A percentile compares a stretch with the other conserved stretches of the same genome.
phyloP scores from a whole-genome alignment of 192 early-diverging fungal species.

The Coemansia sp. region DNA sequence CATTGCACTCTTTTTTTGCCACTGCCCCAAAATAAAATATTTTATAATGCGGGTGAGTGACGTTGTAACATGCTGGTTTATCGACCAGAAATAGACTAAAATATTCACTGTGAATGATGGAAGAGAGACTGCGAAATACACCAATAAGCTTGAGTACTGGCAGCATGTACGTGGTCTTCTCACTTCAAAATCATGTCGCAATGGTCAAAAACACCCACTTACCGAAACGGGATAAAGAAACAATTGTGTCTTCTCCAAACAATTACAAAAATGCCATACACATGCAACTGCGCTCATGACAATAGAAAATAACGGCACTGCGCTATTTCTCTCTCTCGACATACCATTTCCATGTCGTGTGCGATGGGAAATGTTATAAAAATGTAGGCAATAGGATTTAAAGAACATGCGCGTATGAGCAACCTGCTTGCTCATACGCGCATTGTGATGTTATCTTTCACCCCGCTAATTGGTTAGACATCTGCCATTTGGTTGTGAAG shows the following conservation, averaged over 20 bases:
- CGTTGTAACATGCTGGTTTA: background rate
- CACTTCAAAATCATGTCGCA: slow-evolving; percentile 1
- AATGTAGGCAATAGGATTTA: no score
- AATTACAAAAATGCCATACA: background rate
- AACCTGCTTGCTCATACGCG: background rate
- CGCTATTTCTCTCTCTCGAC: background rate
- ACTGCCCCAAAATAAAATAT: background rate
- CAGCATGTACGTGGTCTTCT: background rate
- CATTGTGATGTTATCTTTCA: background rate
- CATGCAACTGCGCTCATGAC: background rate
- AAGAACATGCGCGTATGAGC: background rate
- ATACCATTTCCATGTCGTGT: background rate
- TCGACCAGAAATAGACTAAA: background rate
- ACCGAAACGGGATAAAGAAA: slow-evolving; percentile 7
- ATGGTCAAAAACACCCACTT: slow-evolving; percentile 1
- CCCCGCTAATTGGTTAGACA: background rate
- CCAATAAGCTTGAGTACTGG: background rate
- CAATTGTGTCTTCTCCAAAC: slow-evolving; percentile 2
- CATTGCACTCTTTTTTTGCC: background rate
- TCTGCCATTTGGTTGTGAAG: background rate
- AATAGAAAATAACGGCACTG: background rate
- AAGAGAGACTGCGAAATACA: background rate
- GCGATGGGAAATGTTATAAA: background rate
- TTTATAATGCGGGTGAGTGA: background rate
- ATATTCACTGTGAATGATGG: background rate